phyloP scores from a whole-genome alignment of 768 basidiomycete species.

The Ramaria sp. region DNA sequence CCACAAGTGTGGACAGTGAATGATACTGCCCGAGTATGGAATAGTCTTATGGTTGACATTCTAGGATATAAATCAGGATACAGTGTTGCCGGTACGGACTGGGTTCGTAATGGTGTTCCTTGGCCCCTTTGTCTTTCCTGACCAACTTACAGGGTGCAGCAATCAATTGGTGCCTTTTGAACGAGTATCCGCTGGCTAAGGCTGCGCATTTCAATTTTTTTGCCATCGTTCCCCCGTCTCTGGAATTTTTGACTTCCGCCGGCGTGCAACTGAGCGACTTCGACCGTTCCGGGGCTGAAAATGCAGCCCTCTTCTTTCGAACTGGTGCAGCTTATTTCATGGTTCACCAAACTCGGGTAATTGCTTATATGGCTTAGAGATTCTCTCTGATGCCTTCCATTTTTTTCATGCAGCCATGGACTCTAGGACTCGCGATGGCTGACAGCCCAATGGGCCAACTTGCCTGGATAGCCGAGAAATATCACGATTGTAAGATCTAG shows the following conservation, averaged over 20 bases:
- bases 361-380: constrained; percentile 1
- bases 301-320: neutral
- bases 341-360: neutral
- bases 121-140: neutral
- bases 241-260: neutral
- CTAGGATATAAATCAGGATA: constrained; percentile 16
- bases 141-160: neutral
- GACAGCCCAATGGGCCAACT: constrained; percentile 20
- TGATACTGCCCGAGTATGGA: constrained; percentile 19
- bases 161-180: constrained; percentile 9
- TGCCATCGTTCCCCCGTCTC: constrained; percentile 3
- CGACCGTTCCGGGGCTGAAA: neutral
- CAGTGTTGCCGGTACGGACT: constrained; percentile 16
- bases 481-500: constrained; percentile 9
- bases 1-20: constrained; percentile 13
- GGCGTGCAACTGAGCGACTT: neutral
- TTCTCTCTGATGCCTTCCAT: neutral
- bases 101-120: constrained; percentile 10
- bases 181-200: constrained; percentile 2
- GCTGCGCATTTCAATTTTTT: constrained; percentile 12
- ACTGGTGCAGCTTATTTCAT: constrained; percentile 8
- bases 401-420: constrained; percentile 12
- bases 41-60: constrained; percentile 19
- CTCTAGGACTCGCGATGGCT: constrained; percentile 18
- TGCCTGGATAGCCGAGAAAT: constrained; percentile 17